phyloP scores from a whole-genome alignment of 306 rosid species.

The Albizia julibrissin region DNA sequence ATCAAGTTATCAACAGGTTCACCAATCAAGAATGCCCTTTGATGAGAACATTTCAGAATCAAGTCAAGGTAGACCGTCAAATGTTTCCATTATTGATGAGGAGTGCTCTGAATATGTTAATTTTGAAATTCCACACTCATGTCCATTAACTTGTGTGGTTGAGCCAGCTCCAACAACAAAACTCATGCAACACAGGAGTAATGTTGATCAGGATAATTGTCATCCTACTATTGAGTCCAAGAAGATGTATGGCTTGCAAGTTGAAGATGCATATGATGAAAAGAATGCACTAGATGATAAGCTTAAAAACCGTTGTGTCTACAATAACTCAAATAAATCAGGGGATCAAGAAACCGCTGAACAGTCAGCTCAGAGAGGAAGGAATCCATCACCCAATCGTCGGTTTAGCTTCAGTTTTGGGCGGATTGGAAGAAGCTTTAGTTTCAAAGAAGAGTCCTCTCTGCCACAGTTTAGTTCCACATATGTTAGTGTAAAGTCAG shows the following conservation, averaged over 20 bases:
- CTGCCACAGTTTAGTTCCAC: conserved; percentile 56
- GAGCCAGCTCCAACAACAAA: conserved; percentile 35
- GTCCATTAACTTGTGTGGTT: conserved; percentile 41
- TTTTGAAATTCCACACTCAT: conserved; percentile 53
- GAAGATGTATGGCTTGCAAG: conserved; percentile 40
- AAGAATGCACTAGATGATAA: conserved; percentile 31
- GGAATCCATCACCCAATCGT: conserved; percentile 64
- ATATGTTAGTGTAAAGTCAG: conserved; percentile 59
- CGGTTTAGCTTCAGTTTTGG: conserved; percentile 92
- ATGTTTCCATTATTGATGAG: conserved; percentile 49
- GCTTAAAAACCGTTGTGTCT: conserved; percentile 34
- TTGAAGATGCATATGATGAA: conserved; percentile 32
- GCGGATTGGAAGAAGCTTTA: conserved; percentile 84
- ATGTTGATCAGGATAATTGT: conserved; percentile 30
- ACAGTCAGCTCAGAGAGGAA: conserved; percentile 46
- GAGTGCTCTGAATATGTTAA: conserved; percentile 37
- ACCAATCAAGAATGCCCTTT: conserved; percentile 44
- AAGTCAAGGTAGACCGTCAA: conserved; percentile 52
- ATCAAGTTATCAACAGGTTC: conserved; percentile 44
- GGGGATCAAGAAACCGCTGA: conserved; percentile 60
- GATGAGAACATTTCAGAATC: conserved; percentile 50
- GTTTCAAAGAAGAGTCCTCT: conserved; percentile 77
- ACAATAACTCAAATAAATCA: conserved; percentile 35
- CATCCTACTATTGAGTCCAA: conserved; percentile 42
- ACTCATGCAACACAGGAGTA: conserved; percentile 28